Evolutionary conservation across 208 protist genomes (phyloP).

Genomic region (Hexamita inflata): DNA sequence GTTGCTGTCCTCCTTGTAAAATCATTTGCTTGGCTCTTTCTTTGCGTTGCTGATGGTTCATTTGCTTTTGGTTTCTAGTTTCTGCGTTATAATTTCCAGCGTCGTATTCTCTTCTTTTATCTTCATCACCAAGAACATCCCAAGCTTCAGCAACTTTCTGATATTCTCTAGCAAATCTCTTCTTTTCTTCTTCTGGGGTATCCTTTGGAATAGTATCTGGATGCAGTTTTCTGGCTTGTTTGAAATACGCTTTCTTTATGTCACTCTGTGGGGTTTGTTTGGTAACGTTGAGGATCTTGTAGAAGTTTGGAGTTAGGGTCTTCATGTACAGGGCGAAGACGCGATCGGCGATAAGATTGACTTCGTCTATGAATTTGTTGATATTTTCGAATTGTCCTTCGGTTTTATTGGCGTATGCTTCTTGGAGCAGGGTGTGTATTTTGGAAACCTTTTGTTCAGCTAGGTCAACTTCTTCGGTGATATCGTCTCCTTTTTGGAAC

Average conservation of each 20-base stretch:
- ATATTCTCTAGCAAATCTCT: not conserved
- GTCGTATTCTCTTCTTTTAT: not conserved
- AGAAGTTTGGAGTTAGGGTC: slow-evolving; percentile 17
- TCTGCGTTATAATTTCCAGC: not conserved
- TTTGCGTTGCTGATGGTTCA: not conserved
- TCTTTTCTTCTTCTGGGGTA: not conserved
- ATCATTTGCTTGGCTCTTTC: not conserved
- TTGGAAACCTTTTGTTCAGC: too few relatives aligned
- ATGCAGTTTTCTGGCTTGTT: not conserved
- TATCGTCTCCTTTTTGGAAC: too few relatives aligned
- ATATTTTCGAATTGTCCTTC: too few relatives aligned
- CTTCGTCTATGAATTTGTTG: too few relatives aligned
- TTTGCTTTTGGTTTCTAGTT: not conserved
- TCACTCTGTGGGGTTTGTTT: not conserved
- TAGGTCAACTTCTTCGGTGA: too few relatives aligned
- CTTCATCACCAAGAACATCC: slow-evolving; percentile 8
- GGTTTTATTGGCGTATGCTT: too few relatives aligned
- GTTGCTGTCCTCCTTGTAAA: too few relatives aligned
- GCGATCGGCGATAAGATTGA: too few relatives aligned
- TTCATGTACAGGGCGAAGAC: too few relatives aligned
- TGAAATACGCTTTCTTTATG: not conserved
- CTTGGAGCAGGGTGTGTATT: too few relatives aligned
- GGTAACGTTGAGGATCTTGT: not conserved
- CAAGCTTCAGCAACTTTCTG: slow-evolving; percentile 16
- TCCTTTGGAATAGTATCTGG: not conserved